These are phyloP conservation scores for Andalucia godoyi DNA, from an alignment of 78 protist species.

Conservation along the genomic window DNA sequence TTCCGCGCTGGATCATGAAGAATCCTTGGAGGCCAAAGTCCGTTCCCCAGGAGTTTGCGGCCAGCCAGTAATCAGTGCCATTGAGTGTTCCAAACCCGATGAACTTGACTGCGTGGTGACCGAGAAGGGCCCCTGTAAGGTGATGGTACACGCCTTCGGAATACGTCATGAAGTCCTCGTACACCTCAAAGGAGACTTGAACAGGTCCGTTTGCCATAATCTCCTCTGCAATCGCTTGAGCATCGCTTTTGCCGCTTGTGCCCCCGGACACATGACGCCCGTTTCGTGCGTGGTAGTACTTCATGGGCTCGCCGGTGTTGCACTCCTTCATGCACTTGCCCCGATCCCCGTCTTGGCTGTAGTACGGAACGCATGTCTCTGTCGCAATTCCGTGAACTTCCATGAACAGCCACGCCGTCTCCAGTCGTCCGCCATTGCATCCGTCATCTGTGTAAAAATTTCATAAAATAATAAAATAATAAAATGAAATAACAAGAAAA, in stretches of 20 bases:
- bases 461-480: too few relatives aligned
- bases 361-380: slow-evolving; percentile 23
- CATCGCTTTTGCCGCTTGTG: neutral
- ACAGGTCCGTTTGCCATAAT: slow-evolving; percentile 20
- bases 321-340: neutral
- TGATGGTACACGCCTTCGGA: slow-evolving; percentile 26
- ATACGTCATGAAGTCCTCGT: slow-evolving; percentile 37
- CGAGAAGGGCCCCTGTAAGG: slow-evolving; percentile 10
- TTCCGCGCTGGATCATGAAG: slow-evolving; percentile 7
- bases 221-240: neutral
- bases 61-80: slow-evolving; percentile 18
- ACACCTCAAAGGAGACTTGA: slow-evolving; percentile 26
- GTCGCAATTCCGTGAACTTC: neutral
- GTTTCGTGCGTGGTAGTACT: too few relatives aligned
- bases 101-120: slow-evolving; percentile 40
- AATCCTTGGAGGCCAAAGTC: slow-evolving; percentile 30
- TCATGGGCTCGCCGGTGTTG: neutral
- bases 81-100: slow-evolving; percentile 30
- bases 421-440: slow-evolving; percentile 38
- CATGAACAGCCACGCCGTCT: slow-evolving; percentile 22
- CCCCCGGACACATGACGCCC: too few relatives aligned
- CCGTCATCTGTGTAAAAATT: slow-evolving; percentile 14
- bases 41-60: slow-evolving; percentile 30
- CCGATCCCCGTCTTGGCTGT: too few relatives aligned
- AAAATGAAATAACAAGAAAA: too few relatives aligned